These are phyloP conservation scores for Penicillium longicatenatum DNA, from an alignment of 495 filamentous ascomycete genomes.

Conservation along the genomic window DNA sequence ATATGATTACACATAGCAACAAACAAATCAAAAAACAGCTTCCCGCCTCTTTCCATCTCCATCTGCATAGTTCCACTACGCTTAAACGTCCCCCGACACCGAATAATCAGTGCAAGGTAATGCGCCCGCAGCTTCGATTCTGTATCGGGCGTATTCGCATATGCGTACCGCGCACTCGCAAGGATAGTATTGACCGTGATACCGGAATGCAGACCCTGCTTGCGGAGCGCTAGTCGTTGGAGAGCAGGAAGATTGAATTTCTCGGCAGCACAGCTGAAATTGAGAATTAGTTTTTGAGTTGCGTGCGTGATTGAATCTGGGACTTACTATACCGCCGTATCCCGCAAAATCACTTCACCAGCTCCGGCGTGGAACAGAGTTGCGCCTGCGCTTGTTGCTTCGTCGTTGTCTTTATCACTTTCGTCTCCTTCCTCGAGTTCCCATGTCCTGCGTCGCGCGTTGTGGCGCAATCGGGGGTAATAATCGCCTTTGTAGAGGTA, in stretches of 20 bases:
- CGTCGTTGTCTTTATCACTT: constrained; percentile 29
- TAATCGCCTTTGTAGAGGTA: constrained; percentile 96
- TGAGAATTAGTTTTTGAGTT: not conserved
- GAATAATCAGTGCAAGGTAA: constrained; percentile 89
- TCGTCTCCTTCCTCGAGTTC: constrained; percentile 64
- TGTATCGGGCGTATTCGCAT: constrained; percentile 82
- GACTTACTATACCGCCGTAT: constrained; percentile 79
- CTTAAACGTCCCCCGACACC: constrained; percentile 83
- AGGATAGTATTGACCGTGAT: constrained; percentile 85
- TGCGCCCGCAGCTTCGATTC: constrained; percentile 89
- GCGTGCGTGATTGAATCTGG: not conserved
- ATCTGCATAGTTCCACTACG: constrained; percentile 94
- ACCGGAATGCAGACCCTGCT: constrained; percentile 81
- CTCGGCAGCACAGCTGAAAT: constrained; percentile 70
- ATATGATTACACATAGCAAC: constrained; percentile 93
- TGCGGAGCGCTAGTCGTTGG: constrained; percentile 78
- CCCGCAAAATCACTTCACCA: constrained; percentile 72
- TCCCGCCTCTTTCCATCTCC: constrained; percentile 86
- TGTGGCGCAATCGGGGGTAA: constrained; percentile 73
- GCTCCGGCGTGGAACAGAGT: constrained; percentile 69
- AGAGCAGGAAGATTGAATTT: constrained; percentile 80
- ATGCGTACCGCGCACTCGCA: constrained; percentile 79
- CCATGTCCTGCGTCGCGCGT: constrained; percentile 67
- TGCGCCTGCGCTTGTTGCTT: constrained; percentile 46
- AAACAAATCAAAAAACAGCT: constrained; percentile 90